These are phyloP conservation scores for Solanum virginianum DNA, from an alignment of 257 asterid genomes.

Conservation along the genomic window DNA sequence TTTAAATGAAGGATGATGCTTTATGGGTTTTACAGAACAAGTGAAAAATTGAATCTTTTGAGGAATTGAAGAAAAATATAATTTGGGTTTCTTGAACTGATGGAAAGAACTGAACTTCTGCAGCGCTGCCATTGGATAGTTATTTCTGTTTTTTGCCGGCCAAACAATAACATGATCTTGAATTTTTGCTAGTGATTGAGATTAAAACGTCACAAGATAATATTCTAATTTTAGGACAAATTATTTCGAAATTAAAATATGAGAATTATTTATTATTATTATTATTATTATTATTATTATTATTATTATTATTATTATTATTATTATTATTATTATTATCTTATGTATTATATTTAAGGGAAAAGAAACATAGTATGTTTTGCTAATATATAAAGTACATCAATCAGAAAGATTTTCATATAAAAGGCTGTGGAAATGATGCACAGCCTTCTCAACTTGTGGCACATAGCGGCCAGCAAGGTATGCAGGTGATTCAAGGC, in stretches of 20 bases:
- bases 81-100: neutral
- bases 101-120: neutral
- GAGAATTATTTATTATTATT: too few species aligned
- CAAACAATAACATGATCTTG: neutral
- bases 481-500: constrained; percentile 70
- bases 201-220: neutral
- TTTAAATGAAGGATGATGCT: neutral
- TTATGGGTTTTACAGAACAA: neutral
- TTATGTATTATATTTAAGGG: too few species aligned
- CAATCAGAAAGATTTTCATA: constrained; percentile 22
- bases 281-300: too few species aligned
- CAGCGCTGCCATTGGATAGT: neutral
- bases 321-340: too few species aligned
- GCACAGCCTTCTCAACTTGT: constrained; percentile 70
- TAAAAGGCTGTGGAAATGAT: constrained; percentile 60
- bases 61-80: neutral
- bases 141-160: neutral
- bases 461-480: constrained; percentile 60
- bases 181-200: neutral
- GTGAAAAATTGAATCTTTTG: neutral
- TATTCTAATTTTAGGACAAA: neutral
- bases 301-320: too few species aligned
- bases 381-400: neutral
- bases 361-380: too few species aligned
- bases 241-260: too few species aligned